phyloP scores from a whole-genome alignment of 768 basidiomycete species.

The Chalciporus piperatus region DNA sequence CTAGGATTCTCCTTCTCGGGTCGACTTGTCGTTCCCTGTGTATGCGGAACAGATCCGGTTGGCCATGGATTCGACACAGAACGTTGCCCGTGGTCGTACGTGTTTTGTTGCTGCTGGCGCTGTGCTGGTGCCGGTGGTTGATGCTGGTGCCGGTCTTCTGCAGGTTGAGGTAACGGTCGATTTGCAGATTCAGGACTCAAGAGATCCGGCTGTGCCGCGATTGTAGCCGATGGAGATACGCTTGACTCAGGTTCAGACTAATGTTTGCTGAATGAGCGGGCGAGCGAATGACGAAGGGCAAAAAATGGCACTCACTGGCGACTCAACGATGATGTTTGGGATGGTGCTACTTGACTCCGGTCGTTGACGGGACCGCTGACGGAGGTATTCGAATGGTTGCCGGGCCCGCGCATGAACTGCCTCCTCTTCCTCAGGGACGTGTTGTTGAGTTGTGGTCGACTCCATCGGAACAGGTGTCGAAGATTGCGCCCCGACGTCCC shows the following conservation, averaged over 20 bases:
- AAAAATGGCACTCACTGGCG: constrained; percentile 39
- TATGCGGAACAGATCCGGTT: constrained; percentile 18
- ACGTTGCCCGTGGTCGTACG: constrained; percentile 6
- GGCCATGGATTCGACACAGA: constrained; percentile 14
- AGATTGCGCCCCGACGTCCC: constrained; percentile 18
- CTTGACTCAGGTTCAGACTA: constrained; percentile 42
- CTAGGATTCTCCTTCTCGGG: background rate
- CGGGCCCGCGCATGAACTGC: constrained; percentile 11
- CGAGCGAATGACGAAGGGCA: background rate
- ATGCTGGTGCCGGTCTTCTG: constrained; percentile 1
- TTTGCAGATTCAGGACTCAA: constrained; percentile 43
- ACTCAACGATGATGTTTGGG: constrained; percentile 43
- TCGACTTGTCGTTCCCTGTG: background rate
- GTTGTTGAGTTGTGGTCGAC: constrained; percentile 2
- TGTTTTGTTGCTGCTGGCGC: background rate
- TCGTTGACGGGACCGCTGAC: constrained; percentile 29
- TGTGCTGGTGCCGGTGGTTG: background rate
- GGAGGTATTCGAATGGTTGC: constrained; percentile 23
- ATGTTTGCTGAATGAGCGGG: background rate
- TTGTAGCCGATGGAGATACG: constrained; percentile 29
- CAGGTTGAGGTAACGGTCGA: constrained; percentile 23
- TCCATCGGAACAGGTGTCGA: constrained; percentile 15
- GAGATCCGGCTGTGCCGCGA: constrained; percentile 37
- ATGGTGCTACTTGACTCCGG: constrained; percentile 35
- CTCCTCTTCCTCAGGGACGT: constrained; percentile 2